Evolutionary conservation across 495 filamentous ascomycete species (phyloP), one percentile per base, ranked within the genome.

Genomic region (Penicillium salamii): DNA sequence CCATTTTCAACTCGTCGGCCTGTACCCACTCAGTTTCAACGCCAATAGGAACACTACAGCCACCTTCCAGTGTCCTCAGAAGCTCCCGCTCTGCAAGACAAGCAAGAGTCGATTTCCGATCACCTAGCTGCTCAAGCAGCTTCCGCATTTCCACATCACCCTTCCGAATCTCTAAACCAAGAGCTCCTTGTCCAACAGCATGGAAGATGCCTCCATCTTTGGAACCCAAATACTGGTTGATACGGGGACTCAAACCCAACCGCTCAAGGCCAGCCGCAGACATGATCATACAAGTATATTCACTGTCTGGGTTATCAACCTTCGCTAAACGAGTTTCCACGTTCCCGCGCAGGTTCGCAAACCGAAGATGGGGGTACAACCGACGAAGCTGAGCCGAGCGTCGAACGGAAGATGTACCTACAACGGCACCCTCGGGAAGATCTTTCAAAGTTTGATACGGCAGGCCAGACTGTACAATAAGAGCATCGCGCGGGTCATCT

Each of bases 1-100:
- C 40, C 9, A 59, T 55, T 32, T 21, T 21, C 40, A 59, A 44
- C 0, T 13, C n/a, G n/a, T 42, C 37, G 21, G 17, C 7, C n/a
- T 40, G 29, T 18, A 60, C 17, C 57, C 57, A 60, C 34, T 57
- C 53, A 18, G 57, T 60, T 53, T 61, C 82, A 4, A 95, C 88
- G 6, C 90, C 90, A 60, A 95, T 88, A 1, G 90, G 90, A 17
- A 91, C 88, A 56, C 81, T 86, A 63, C 90, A 95, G 6, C 90
- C 90, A n/a, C 90, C 90, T 62, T 95, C 88, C 11, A 95, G 66
- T 29, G 80, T 81, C 23, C 90, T 67, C 80, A 95, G 81, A 35
- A 95, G 64, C 46, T 77, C 79, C 40, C 89, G 65, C 73, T 95
- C 89, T 0, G 88, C 86, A 20, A 82, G 68, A 51, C 78, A 78